Evolutionary conservation across 2,329 filamentous ascomycete species (phyloP).

Genomic region (Fusarium palustre): DNA sequence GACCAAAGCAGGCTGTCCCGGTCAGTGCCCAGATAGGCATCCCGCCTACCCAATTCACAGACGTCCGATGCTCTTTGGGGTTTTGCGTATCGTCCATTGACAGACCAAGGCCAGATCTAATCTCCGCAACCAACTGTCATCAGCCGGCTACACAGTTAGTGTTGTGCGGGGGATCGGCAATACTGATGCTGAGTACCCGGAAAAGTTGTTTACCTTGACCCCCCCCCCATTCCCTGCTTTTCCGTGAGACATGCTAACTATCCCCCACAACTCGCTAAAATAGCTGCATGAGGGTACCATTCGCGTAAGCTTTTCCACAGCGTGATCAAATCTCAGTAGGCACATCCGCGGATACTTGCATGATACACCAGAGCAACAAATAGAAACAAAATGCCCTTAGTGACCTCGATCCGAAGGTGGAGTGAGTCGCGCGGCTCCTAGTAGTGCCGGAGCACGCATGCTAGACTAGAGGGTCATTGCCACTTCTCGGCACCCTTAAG

Average conservation of each 20-base stretch:
- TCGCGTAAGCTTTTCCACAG: not conserved
- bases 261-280: not conserved
- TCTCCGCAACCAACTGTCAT: not conserved
- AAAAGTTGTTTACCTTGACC: conserved; percentile 10
- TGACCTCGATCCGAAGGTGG: not conserved
- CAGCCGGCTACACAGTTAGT: not conserved
- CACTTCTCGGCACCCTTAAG: conserved; percentile 28
- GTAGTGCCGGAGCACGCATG: not conserved
- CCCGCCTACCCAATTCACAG: rapidly evolving
- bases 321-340: not conserved
- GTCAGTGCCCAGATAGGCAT: too few species aligned
- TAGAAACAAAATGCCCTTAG: not conserved
- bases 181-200: conserved; percentile 1
- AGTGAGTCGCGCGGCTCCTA: not conserved
- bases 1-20: too few species aligned
- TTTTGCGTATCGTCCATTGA: not conserved
- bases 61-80: not conserved
- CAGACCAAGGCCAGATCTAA: not conserved
- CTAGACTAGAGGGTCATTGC: not conserved
- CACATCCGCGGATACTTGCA: not conserved
- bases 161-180: conserved; percentile 27
- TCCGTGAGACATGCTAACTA: not conserved
- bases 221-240: conserved; percentile 8
- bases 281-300: not conserved
- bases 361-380: not conserved